These are phyloP conservation scores for Xylariales sp. DNA, from an alignment of 2,329 filamentous ascomycete genomes.

Conservation along the genomic window DNA sequence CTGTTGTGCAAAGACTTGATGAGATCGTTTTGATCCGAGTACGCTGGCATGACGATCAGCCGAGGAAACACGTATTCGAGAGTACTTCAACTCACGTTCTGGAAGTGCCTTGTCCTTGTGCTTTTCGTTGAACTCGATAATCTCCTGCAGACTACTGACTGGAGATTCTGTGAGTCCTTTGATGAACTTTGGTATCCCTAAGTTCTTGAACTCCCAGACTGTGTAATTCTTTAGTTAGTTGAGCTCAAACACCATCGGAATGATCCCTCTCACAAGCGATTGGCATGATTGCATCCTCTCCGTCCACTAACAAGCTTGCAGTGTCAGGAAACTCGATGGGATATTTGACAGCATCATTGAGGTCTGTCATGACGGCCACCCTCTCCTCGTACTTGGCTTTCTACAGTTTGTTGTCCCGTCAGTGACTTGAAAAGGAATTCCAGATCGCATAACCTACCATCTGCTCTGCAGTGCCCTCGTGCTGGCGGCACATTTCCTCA, in stretches of 20 bases:
- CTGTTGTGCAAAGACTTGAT: not conserved
- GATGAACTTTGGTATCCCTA: conserved; percentile 6
- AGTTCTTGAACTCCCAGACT: conserved; percentile 9
- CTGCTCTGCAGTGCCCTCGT: not conserved
- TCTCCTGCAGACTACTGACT: conserved; percentile 1
- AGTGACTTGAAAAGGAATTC: too few relatives aligned
- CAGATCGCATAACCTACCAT: too few relatives aligned
- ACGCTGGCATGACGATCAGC: too few relatives aligned
- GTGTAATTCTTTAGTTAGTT: not conserved
- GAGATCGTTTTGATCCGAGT: conserved; percentile 4
- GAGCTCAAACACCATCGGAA: not conserved
- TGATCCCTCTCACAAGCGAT: conserved; percentile 6
- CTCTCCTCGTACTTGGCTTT: too few relatives aligned
- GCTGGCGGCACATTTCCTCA: not conserved
- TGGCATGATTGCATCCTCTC: conserved; percentile 6
- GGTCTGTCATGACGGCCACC: not conserved
- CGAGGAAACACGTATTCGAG: too few relatives aligned
- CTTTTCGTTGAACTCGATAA: conserved; percentile 4
- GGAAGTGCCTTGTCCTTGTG: conserved; percentile 7
- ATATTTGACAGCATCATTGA: not conserved
- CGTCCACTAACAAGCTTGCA: not conserved
- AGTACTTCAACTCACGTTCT: conserved; percentile 3
- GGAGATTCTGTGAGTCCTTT: not conserved
- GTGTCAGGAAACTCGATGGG: conserved; percentile 1
- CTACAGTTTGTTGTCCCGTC: too few relatives aligned